A percentile compares a stretch with the other conserved stretches of the same genome.
phyloP scores from a whole-genome alignment of 768 basidiomycete genomes.

The Mycena indigotica region DNA sequence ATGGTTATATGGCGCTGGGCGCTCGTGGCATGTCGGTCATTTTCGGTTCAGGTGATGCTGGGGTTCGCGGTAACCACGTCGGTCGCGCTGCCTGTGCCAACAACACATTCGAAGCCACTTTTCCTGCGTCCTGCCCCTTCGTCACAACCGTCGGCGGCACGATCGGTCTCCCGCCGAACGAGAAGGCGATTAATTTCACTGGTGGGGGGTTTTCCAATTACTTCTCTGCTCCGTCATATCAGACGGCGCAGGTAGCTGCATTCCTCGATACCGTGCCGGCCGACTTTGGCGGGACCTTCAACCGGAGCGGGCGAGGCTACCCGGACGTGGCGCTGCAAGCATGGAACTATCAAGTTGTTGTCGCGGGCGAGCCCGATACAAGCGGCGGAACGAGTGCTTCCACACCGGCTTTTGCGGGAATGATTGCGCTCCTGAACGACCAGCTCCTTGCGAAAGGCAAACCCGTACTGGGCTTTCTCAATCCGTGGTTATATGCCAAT shows the following conservation, averaged over 20 bases:
- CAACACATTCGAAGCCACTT: conserved; percentile 36
- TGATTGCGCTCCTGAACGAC: conserved; percentile 36
- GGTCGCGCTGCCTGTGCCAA: neutral
- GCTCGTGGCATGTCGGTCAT: conserved; percentile 6
- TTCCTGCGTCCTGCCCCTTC: conserved; percentile 47
- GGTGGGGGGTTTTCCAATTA: conserved; percentile 1
- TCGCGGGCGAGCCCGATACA: neutral
- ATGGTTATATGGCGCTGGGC: conserved; percentile 3
- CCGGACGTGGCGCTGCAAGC: conserved; percentile 23
- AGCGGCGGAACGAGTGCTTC: conserved; percentile 47
- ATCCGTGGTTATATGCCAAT: conserved; percentile 1
- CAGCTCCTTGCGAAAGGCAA: conserved; percentile 6
- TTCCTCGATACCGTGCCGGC: conserved; percentile 29
- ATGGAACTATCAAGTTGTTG: conserved; percentile 3
- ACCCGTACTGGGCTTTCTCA: conserved; percentile 1
- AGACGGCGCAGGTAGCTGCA: conserved; percentile 28
- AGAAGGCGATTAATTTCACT: conserved; percentile 2
- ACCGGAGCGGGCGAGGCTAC: conserved; percentile 21
- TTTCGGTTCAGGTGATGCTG: conserved; percentile 7
- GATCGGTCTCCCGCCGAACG: conserved; percentile 5
- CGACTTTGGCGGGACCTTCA: conserved; percentile 16
- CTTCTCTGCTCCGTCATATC: conserved; percentile 33
- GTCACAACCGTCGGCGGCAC: conserved; percentile 9
- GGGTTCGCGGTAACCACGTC: conserved; percentile 7
- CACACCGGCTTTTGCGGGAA: conserved; percentile 44